Base-by-base conservation (phyloP, 306 rosid genomes). In the Alnus glutinosa region DNA sequence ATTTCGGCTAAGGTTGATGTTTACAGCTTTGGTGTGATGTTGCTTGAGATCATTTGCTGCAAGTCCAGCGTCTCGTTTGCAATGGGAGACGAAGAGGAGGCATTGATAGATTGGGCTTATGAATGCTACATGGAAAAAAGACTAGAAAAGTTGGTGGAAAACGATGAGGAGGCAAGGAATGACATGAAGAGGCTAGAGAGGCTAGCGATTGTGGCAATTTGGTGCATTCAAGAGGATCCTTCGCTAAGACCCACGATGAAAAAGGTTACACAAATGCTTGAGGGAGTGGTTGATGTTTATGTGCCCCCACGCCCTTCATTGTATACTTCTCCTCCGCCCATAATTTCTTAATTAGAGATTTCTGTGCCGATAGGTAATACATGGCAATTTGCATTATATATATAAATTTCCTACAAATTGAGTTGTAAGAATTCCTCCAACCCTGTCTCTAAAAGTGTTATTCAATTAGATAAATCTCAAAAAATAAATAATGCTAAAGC, bases 281-380 rank as follows among this genome's bases (percentile, higher is more conserved):
- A 23, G 28, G 28, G 28, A 23, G 83, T 76, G 0, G 37, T 30
- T 7, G 55, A 63, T 7, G 84, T 84, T 16, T 73, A 55, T 47
- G 58, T 80, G 5, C 87, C 81, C 0, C 84, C 84, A 46, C 34
- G 84, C 5, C 84, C 84, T 28, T 34, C 80, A 18, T 19, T 71
- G 48, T 83, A 49, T 64, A 59, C 3, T 51, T 30, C 11, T 5
- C 28, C 44, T 8, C 2, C 5, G 1, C 13, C 34, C 16, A 8
- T 28, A 19, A 58, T 3, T 58, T 19, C 12, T 23, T 23, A 11
- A 7, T 9, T 0, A 8, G 64, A 58, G 64, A 1, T 7, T 19
- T 58, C 19, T 6, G 5, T 55, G 19, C 18, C 23, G 9, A 14
- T 19, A 54, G 28, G 16, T 54, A 19, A 37, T 37, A 37, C 42